phyloP scores from a whole-genome alignment of 2,329 filamentous ascomycete species.

The Hortaea werneckii region DNA sequence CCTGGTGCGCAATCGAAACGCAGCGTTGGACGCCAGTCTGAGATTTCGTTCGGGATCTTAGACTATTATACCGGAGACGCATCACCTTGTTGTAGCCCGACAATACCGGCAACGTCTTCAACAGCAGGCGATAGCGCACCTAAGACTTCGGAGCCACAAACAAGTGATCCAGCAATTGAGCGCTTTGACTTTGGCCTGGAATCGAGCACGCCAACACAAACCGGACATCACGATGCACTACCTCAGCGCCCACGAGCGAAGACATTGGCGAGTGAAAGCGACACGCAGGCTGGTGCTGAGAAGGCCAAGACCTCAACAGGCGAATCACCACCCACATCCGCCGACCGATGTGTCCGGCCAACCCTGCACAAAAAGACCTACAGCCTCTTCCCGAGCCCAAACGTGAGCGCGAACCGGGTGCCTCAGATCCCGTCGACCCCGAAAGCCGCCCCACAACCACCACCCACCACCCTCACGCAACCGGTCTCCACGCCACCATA shows the following conservation, averaged over 20 bases:
- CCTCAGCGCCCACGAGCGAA: neutral
- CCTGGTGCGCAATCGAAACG: slow-evolving; percentile 11
- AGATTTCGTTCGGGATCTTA: slow-evolving; percentile 22
- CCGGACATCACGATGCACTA: neutral
- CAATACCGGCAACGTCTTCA: slow-evolving; percentile 2
- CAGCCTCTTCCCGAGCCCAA: slow-evolving; percentile 18
- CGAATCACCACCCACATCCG: too few relatives aligned
- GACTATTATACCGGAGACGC: slow-evolving; percentile 21
- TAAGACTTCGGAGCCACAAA: too few relatives aligned
- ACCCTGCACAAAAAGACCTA: slow-evolving; percentile 10
- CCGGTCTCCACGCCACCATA: neutral
- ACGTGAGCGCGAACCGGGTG: slow-evolving; percentile 4
- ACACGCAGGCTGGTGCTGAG: slow-evolving; percentile 7
- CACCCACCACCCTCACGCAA: slow-evolving; percentile 2
- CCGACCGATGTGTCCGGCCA: too few relatives aligned
- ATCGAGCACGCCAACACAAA: neutral
- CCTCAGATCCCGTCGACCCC: slow-evolving; percentile 1
- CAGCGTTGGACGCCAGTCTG: slow-evolving; percentile 14
- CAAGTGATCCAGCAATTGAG: slow-evolving; percentile 8
- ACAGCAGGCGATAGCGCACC: too few relatives aligned
- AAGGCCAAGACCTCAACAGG: neutral
- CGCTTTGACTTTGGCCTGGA: slow-evolving; percentile 21
- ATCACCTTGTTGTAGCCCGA: slow-evolving; percentile 14
- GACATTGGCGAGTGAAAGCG: neutral
- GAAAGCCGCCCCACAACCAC: neutral